Percentiles rank a stretch among this genome's conserved stretches.
These are phyloP conservation scores for Penicillium macrosclerotiorum DNA, from an alignment of 495 filamentous ascomycete genomes.

Conservation along the genomic window DNA sequence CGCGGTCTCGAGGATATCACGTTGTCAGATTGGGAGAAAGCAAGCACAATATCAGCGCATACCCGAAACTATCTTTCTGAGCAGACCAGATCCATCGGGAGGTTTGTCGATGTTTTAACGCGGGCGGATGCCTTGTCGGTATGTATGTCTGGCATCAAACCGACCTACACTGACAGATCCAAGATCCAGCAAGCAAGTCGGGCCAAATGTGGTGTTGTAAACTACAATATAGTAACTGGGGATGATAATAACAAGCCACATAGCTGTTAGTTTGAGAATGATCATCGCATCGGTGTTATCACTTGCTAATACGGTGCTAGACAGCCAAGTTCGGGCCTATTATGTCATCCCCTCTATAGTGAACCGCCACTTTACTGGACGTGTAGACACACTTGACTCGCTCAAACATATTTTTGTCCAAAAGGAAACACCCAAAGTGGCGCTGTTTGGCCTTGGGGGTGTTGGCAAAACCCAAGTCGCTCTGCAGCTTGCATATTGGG, in stretches of 20 bases:
- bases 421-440: background rate
- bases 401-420: background rate
- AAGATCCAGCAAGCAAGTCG: too few relatives aligned
- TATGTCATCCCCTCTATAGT: background rate
- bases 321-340: too few relatives aligned
- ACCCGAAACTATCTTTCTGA: conserved; percentile 1
- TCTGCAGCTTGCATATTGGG: background rate
- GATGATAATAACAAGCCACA: too few relatives aligned
- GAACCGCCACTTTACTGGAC: background rate
- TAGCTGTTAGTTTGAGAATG: too few relatives aligned
- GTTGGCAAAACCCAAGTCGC: background rate
- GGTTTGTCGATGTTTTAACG: background rate
- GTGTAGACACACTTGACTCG: background rate
- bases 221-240: too few relatives aligned
- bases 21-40: background rate
- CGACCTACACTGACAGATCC: too few relatives aligned
- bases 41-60: background rate
- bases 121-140: too few relatives aligned
- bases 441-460: background rate
- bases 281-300: too few relatives aligned
- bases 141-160: too few relatives aligned
- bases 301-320: too few relatives aligned
- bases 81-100: background rate
- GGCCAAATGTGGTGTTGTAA: too few relatives aligned
- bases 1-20: background rate